phyloP scores from a whole-genome alignment of 176 grass and related monocot genomes.

The Phoenix dactylifera region DNA sequence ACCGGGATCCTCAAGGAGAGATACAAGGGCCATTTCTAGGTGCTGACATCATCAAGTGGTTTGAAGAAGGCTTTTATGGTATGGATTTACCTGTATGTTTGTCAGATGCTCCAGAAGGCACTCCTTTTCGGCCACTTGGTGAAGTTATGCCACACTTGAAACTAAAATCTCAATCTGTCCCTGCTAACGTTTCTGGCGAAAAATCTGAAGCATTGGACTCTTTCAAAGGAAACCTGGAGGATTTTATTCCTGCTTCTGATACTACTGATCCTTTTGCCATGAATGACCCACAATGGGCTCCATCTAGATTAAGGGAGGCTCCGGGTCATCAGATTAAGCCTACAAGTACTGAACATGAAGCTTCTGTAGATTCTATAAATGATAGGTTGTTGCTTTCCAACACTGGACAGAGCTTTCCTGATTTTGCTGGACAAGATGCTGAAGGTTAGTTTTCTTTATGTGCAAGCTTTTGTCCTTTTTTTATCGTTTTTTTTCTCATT shows the following conservation, averaged over 20 bases:
- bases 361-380: conserved; percentile 5
- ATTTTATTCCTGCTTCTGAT: conserved; percentile 18
- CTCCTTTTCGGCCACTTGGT: conserved; percentile 53
- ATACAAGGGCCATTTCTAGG: conserved; percentile 90
- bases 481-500: not conserved
- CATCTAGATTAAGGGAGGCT: conserved; percentile 23
- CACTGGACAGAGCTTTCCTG: conserved; percentile 24
- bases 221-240: conserved; percentile 38
- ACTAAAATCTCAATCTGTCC: conserved; percentile 27
- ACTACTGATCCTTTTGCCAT: conserved; percentile 22
- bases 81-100: conserved; percentile 70
- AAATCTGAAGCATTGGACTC: conserved; percentile 38
- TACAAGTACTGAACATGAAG: conserved; percentile 31
- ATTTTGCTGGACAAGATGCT: conserved; percentile 36
- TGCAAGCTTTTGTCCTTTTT: conserved; percentile 1
- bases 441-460: conserved; percentile 41
- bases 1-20: conserved; percentile 86
- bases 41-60: conserved; percentile 84
- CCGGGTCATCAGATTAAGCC: conserved; percentile 21
- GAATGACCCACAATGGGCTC: conserved; percentile 14
- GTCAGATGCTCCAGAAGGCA: conserved; percentile 62
- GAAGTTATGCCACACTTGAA: conserved; percentile 84
- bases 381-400: conserved; percentile 20
- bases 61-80: conserved; percentile 89
- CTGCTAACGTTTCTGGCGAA: conserved; percentile 8